A percentile compares a stretch with the other conserved stretches of the same genome.
phyloP scores from a whole-genome alignment of 768 basidiomycete genomes.

The Auricularia sp. region DNA sequence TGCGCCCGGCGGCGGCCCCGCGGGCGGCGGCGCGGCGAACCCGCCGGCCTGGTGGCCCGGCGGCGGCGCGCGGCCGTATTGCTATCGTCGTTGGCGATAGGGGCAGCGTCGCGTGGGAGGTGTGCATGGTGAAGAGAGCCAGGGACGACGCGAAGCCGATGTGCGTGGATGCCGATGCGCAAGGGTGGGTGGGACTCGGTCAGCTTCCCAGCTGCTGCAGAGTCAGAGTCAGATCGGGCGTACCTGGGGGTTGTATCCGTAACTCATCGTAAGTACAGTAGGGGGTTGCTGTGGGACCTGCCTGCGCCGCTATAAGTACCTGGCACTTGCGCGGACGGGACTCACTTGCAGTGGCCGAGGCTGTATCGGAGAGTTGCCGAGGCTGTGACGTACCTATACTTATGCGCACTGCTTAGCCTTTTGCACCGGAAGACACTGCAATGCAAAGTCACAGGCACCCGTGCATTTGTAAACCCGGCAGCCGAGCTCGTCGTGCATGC shows the following conservation, averaged over 20 bases:
- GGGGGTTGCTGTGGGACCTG: too few relatives aligned
- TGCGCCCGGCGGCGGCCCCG: constrained; percentile 51
- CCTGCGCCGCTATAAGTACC: too few relatives aligned
- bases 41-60: constrained; percentile 20
- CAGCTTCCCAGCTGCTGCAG: not conserved
- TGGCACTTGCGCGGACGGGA: too few relatives aligned
- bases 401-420: too few relatives aligned
- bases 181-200: not conserved
- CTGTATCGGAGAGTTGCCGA: too few relatives aligned
- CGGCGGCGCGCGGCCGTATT: constrained; percentile 21
- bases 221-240: not conserved
- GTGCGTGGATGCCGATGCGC: not conserved
- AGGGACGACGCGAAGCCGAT: not conserved
- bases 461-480: too few relatives aligned
- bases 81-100: not conserved
- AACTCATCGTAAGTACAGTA: not conserved
- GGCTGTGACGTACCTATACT: too few relatives aligned
- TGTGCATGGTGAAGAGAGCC: not conserved
- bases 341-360: too few relatives aligned
- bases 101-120: not conserved
- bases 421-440: too few relatives aligned
- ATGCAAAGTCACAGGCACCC: too few relatives aligned
- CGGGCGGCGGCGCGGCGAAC: constrained; percentile 18
- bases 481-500: too few relatives aligned
- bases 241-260: not conserved